Percentiles rank a stretch among this genome's conserved stretches.
Conservation (phyloP, 1,284 basidiomycete species). For the Apiotrichum porosum region DNA sequence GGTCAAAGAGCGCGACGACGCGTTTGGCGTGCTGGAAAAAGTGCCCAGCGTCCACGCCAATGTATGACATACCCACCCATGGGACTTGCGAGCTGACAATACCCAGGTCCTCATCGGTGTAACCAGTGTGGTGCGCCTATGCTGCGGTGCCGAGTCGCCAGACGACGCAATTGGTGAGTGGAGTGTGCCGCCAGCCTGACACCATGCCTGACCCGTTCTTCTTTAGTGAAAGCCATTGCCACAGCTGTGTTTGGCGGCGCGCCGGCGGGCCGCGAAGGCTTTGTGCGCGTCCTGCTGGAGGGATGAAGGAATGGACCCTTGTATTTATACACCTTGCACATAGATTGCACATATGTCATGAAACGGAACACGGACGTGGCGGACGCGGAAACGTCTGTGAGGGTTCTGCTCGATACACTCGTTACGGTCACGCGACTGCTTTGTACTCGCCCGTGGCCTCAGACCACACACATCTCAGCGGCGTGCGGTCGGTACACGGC, state of each 20-base stretch:
- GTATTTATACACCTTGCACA: too few species aligned
- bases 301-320: background rate
- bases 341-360: too few species aligned
- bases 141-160: background rate
- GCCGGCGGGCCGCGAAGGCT: slow-evolving; percentile 2
- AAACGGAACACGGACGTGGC: too few species aligned
- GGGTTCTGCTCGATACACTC: too few species aligned
- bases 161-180: slow-evolving; percentile 1
- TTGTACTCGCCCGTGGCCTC: too few species aligned
- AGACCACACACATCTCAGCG: too few species aligned
- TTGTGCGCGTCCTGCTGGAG: slow-evolving; percentile 6
- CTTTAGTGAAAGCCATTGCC: slow-evolving; percentile 4
- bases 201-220: background rate
- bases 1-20: slow-evolving; percentile 30
- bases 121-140: slow-evolving; percentile 29
- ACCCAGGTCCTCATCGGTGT: slow-evolving; percentile 31
- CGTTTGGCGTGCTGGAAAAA: slow-evolving; percentile 38
- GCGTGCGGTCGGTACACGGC: too few species aligned
- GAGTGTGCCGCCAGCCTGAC: too few species aligned
- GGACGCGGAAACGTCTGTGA: too few species aligned
- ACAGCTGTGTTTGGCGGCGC: slow-evolving; percentile 12
- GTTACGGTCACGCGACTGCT: too few species aligned
- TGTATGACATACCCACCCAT: too few species aligned
- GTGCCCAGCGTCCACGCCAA: slow-evolving; percentile 35
- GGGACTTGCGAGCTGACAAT: slow-evolving; percentile 5